Evolutionary conservation across 179 eudicot species (phyloP), one percentile per base, ranked within the genome.

Genomic region (Spinacia oleracea): DNA sequence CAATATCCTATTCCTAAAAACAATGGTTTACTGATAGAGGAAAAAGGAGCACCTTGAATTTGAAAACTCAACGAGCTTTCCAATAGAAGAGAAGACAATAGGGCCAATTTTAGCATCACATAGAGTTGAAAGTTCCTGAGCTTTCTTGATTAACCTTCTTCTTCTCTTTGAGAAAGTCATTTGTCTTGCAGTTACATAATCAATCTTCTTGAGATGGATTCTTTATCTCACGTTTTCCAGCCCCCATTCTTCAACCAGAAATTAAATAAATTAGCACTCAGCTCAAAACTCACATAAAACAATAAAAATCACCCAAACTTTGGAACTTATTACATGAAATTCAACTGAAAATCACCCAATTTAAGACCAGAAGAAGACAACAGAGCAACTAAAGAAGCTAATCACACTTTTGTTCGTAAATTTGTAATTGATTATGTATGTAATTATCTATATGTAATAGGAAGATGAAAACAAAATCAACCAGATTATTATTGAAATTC

Each of bases 31-130:
- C 1, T 9, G 23, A 66, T 8, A 74, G 23, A 40, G 43, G 34
- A 15, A 55, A 60, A 29, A 15, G 51, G 45, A 16, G n/a, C 3
- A 83, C 86, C 86, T 77, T 66, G 86, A 73, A 71, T 60, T 83
- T 20, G 83, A 83, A 72, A 35, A 80, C 29, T 83, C 83, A 77
- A 81, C 80, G 62, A 80, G 81, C 46, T 83, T 83, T 59, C 83
- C 83, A 77, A 83, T 80, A 59, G 86, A 83, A 77, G 86, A 83
- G 79, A 83, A 83, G 56, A 83, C 60, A 72, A 83, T 80, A 66
- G 80, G 86, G 1, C 83, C 86, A 73, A 83, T 80, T 80, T 83
- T 83, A 38, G 86, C 86, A 83, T 83, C 86, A 83, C 86, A 83
- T 14, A 83, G 85, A 56, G 85, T 83, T 9, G 83, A 79, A 1